A percentile compares a stretch with the other conserved stretches of the same genome.
Evolutionary conservation across 73 alveolate species (phyloP).

Genomic region (Effrenium voratum): DNA sequence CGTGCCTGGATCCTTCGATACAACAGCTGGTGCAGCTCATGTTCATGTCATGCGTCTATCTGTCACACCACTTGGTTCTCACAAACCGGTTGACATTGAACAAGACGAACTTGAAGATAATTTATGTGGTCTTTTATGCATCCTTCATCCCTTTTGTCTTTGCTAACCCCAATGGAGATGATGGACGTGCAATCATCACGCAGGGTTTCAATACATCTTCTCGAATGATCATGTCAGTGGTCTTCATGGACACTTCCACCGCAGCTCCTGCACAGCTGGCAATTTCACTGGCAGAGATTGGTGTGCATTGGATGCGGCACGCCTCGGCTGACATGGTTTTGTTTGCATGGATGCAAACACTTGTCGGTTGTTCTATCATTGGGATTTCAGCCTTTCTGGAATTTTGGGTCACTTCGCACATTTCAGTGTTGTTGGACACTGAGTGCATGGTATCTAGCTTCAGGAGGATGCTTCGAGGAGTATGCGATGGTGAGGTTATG

Average conservation of each 20-base stretch:
- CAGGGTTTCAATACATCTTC: slow-evolving; percentile 19
- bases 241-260: slow-evolving; percentile 37
- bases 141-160: not conserved
- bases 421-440: slow-evolving; percentile 29
- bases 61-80: slow-evolving; percentile 1
- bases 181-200: slow-evolving; percentile 5
- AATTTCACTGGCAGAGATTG: not conserved
- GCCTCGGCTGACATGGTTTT: not conserved
- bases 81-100: not conserved
- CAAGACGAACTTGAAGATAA: not conserved
- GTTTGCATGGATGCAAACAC: slow-evolving; percentile 58
- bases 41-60: not conserved
- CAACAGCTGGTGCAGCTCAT: not conserved
- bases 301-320: not conserved
- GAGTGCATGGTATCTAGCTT: slow-evolving; percentile 64
- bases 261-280: slow-evolving; percentile 10
- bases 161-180: not conserved
- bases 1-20: not conserved
- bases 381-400: not conserved
- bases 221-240: slow-evolving; percentile 58
- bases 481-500: not conserved
- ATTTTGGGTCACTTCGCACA: slow-evolving; percentile 64
- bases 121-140: not conserved
- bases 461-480: slow-evolving; percentile 78
- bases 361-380: not conserved